These are phyloP conservation scores for Chrysoporthe cubensis DNA, from an alignment of 2,329 filamentous ascomycete genomes.

Conservation along the genomic window DNA sequence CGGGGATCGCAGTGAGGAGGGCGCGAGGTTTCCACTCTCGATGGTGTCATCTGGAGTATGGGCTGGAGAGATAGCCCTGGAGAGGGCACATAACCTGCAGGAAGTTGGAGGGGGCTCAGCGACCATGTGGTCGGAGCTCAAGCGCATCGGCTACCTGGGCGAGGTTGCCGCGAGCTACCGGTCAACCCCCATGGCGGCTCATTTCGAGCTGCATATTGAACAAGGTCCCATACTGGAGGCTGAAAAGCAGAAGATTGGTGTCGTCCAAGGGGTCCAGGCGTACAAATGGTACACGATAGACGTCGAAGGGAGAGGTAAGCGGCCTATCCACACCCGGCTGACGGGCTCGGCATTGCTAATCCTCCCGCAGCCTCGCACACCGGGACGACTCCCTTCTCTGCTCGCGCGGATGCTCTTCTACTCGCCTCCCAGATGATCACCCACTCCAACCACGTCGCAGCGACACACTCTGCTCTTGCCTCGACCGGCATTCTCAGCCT, in stretches of 20 bases:
- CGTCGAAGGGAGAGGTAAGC: slow-evolving; percentile 57
- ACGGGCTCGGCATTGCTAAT: not conserved
- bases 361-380: slow-evolving; percentile 67
- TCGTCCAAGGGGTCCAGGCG: slow-evolving; percentile 74
- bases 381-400: slow-evolving; percentile 65
- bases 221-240: slow-evolving; percentile 77
- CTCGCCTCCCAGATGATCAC: slow-evolving; percentile 70
- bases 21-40: slow-evolving; percentile 75
- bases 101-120: slow-evolving; percentile 65
- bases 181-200: slow-evolving; percentile 69
- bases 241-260: slow-evolving; percentile 64
- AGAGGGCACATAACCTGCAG: slow-evolving; percentile 61
- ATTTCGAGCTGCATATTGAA: slow-evolving; percentile 86
- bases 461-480: slow-evolving; percentile 62
- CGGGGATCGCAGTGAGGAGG: slow-evolving; percentile 66
- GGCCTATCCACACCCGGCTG: not conserved
- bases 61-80: slow-evolving; percentile 68
- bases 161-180: slow-evolving; percentile 57
- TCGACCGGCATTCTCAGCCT: slow-evolving; percentile 70
- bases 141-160: slow-evolving; percentile 74
- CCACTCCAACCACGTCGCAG: slow-evolving; percentile 65
- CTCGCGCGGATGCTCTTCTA: slow-evolving; percentile 69
- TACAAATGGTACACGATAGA: slow-evolving; percentile 75
- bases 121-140: slow-evolving; percentile 70
- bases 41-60: slow-evolving; percentile 79